phyloP scores from a whole-genome alignment of 805 yeast species.

The Candida khao-thaluensis region DNA sequence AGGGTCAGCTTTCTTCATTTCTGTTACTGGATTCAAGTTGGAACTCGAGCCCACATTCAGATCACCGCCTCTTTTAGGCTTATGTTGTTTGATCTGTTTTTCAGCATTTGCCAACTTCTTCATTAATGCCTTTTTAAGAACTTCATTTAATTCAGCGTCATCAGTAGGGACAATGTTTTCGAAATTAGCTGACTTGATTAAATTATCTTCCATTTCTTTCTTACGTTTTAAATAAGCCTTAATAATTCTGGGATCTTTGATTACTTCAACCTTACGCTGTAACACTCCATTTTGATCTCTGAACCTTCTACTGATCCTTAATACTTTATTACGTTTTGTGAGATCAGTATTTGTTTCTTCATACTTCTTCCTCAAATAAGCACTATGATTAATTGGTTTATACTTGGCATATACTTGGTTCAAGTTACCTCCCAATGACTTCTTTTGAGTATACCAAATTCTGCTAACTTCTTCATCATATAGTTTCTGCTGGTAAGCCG shows the following conservation, averaged over 20 bases:
- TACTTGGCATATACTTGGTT: conserved; percentile 38
- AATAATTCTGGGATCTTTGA: conserved; percentile 84
- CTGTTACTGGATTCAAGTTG: not conserved
- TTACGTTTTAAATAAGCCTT: conserved; percentile 76
- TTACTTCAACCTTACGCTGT: conserved; percentile 74
- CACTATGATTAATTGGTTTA: conserved; percentile 33
- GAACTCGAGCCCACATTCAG: not conserved
- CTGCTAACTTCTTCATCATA: conserved; percentile 87
- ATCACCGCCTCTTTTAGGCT: conserved; percentile 24
- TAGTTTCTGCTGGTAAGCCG: conserved; percentile 72
- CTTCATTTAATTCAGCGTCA: conserved; percentile 78
- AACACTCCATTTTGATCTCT: conserved; percentile 82
- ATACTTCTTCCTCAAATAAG: conserved; percentile 32
- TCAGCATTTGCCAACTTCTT: conserved; percentile 82
- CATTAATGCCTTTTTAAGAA: conserved; percentile 72
- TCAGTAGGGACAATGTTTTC: conserved; percentile 76
- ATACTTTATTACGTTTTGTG: conserved; percentile 29
- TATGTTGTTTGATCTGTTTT: conserved; percentile 50
- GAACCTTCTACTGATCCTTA: conserved; percentile 69
- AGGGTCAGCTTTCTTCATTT: conserved; percentile 29
- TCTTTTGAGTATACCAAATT: conserved; percentile 86
- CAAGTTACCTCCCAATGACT: conserved; percentile 43
- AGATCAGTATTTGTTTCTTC: conserved; percentile 35
- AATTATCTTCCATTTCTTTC: conserved; percentile 59
- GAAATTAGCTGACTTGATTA: conserved; percentile 56